Percentiles rank a stretch among this genome's conserved stretches.
Evolutionary conservation across 2,329 filamentous ascomycete genomes (phyloP).

Genomic region (Boeremia exigua): DNA sequence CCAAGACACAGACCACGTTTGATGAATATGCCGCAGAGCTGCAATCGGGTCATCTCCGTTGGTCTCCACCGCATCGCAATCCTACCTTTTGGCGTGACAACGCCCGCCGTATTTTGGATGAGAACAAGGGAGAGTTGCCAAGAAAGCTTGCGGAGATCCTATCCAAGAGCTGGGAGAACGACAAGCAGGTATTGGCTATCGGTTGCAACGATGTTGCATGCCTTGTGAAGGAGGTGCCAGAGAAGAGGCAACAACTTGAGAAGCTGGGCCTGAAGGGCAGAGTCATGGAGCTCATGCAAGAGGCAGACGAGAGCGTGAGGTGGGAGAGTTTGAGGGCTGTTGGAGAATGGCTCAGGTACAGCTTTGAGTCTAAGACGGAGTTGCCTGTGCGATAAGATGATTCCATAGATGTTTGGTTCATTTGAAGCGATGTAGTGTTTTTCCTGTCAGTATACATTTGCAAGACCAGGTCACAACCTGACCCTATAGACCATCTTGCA

Average conservation of each 20-base stretch:
- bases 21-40: conserved; percentile 80
- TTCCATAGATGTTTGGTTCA: background rate
- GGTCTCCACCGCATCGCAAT: conserved; percentile 90
- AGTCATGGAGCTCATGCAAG: conserved; percentile 93
- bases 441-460: conserved; percentile 15
- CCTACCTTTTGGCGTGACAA: conserved; percentile 91
- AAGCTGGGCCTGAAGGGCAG: conserved; percentile 82
- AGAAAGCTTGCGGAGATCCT: conserved; percentile 87
- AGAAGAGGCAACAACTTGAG: conserved; percentile 80
- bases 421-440: conserved; percentile 13
- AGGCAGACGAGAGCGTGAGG: conserved; percentile 83
- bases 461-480: conserved; percentile 4
- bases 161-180: conserved; percentile 80
- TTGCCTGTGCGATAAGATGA: conserved; percentile 35
- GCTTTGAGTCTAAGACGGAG: conserved; percentile 47
- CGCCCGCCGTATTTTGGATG: conserved; percentile 82
- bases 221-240: conserved; percentile 86
- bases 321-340: conserved; percentile 93
- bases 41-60: conserved; percentile 83
- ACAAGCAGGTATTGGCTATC: conserved; percentile 85
- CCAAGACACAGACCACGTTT: conserved; percentile 70
- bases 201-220: conserved; percentile 92
- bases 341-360: conserved; percentile 77
- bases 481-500: conserved; percentile 15
- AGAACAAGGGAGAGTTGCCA: conserved; percentile 78